Evolutionary conservation across 768 basidiomycete species (phyloP), one percentile per base, ranked within the genome.

Genomic region (Cystobasidium ongulense): DNA sequence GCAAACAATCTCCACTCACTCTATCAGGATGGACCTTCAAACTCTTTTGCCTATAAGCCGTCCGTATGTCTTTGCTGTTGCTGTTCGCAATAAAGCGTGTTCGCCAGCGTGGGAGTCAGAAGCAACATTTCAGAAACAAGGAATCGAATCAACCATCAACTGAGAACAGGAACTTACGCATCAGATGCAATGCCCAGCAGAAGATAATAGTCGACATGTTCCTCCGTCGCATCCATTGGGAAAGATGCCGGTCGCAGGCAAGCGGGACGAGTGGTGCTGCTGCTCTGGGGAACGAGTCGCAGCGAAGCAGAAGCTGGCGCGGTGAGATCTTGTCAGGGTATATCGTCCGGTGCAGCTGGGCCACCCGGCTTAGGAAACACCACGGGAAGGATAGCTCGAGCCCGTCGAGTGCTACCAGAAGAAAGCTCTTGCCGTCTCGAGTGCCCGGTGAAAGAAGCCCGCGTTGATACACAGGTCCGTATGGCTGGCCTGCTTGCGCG

Each of bases 11-110:
- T n/a, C 23, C 8, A 53, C 76, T 46, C 46, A 77, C 78, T 5
- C 78, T 74, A 62, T 78, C 78, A 0, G 78, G 78, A 62, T 79
- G 78, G 39, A 79, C 78, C 31, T 77, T 78, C 63, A 79, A 75
- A 4, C 75, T 76, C 11, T 75, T 59, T 25, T 77, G 74, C 23
- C 78, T 70, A 74, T 77, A 79, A 2, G 77, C 76, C 0, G 73
- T 73, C 31, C 72, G 63, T 63, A 79, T 78, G 52, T 79, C 64
- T 15, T 74, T 57, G 29, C 31, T 39, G 29, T 46, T 29, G 10
- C 68, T 71, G 25, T 10, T 36, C 27, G 25, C 18, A 25, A 10
- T 17, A 7, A n/a, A 67, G 35, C 43, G 43, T n/a, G n/a, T n/a
- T n/a, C n/a, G 43, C 13, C 13, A 13, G 43, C 13, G 43, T 13